phyloP scores from a whole-genome alignment of 2,329 filamentous ascomycete species.

The Beauveria medogensis region DNA sequence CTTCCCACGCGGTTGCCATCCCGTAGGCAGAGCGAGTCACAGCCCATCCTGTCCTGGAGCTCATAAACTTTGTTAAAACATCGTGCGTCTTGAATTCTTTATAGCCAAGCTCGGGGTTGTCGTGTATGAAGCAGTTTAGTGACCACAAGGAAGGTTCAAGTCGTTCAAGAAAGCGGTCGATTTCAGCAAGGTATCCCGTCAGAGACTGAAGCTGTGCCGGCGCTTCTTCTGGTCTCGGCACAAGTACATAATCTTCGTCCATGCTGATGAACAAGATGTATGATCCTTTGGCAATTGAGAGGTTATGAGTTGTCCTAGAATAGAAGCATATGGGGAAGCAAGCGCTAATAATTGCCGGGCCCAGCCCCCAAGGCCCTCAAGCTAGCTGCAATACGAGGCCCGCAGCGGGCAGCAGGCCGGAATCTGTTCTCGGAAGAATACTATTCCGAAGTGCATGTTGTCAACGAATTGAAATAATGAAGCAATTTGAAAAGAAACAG shows the following conservation, averaged over 20 bases:
- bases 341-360: background rate
- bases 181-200: constrained; percentile 23
- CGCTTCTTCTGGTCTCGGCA: background rate
- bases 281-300: background rate
- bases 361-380: background rate
- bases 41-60: constrained; percentile 25
- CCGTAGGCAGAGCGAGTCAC: constrained; percentile 33
- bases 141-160: constrained; percentile 22
- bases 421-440: background rate
- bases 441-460: no score
- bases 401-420: background rate
- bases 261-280: background rate
- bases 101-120: constrained; percentile 35
- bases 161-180: constrained; percentile 15
- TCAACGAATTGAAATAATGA: no score
- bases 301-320: background rate
- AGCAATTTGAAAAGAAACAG: no score
- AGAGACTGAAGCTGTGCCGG: background rate
- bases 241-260: constrained; percentile 12
- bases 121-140: constrained; percentile 33
- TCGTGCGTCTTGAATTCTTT: constrained; percentile 35
- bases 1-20: constrained; percentile 36
- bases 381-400: background rate
- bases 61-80: constrained; percentile 30
- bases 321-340: background rate